phyloP scores from a whole-genome alignment of 306 rosid species.

The Cicer judaicum region DNA sequence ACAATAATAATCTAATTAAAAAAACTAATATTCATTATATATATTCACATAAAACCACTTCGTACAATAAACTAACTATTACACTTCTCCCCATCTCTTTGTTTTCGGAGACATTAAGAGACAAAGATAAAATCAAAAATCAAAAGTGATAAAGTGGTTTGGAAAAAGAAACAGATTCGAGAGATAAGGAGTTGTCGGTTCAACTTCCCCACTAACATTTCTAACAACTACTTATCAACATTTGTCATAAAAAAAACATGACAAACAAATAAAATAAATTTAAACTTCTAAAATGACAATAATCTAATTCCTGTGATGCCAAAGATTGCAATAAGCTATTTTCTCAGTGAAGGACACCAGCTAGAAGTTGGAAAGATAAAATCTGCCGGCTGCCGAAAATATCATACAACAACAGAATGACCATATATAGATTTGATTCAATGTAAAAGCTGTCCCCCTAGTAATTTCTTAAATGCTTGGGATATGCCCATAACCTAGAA shows the following conservation, averaged over 20 bases:
- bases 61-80: no score
- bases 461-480: conserved; percentile 43
- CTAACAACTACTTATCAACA: not conserved
- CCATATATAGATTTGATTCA: conserved; percentile 12
- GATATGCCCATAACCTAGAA: conserved; percentile 74
- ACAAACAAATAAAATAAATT: not conserved
- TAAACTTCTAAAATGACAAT: not conserved
- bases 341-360: not conserved
- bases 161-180: no score
- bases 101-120: not conserved
- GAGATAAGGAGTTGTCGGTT: no score
- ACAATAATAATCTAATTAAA: no score
- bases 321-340: conserved; percentile 3
- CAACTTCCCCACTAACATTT: not conserved
- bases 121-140: not conserved
- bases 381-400: conserved; percentile 10
- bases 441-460: conserved; percentile 21
- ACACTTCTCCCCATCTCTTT: not conserved
- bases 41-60: not conserved
- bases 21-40: not conserved
- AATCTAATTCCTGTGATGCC: conserved; percentile 9
- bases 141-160: no score
- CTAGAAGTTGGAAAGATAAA: not conserved
- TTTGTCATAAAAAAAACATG: not conserved
- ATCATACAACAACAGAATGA: conserved; percentile 20